These are phyloP conservation scores for Paracorniculantispora psalliotae DNA, from an alignment of 2,329 filamentous ascomycete species.

Conservation along the genomic window DNA sequence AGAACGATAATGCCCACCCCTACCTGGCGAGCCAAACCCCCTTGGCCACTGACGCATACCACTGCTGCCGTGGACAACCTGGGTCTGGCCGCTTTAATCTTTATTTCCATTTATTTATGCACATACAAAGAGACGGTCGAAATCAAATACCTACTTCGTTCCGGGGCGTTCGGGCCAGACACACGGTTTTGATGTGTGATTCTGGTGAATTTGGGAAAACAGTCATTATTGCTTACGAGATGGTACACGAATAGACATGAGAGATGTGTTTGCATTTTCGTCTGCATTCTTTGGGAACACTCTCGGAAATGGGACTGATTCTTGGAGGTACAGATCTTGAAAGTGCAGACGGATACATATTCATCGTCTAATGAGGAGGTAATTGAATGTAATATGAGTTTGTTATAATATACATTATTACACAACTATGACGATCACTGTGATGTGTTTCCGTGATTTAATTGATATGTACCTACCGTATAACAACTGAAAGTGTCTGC, in stretches of 20 bases:
- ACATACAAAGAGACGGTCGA: constrained; percentile 9
- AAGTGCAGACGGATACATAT: too few relatives aligned
- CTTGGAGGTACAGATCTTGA: background rate
- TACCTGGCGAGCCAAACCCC: background rate
- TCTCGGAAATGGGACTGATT: background rate
- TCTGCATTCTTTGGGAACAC: too few relatives aligned
- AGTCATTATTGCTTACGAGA: constrained; percentile 1
- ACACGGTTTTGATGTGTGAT: background rate
- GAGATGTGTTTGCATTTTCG: background rate
- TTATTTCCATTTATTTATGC: constrained; percentile 11
- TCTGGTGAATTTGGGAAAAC: background rate
- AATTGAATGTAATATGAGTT: constrained; percentile 7
- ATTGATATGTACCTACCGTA: too few relatives aligned
- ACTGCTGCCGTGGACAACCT: background rate
- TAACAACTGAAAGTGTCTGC: too few relatives aligned
- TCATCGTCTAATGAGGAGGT: constrained; percentile 9
- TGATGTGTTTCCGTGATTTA: too few relatives aligned
- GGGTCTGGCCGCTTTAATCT: background rate
- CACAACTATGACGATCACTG: too few relatives aligned
- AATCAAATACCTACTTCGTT: constrained; percentile 11
- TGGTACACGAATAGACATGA: background rate
- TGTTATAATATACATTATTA: background rate
- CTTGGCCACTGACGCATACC: background rate
- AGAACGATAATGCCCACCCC: constrained; percentile 6
- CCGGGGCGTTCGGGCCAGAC: constrained; percentile 9